Base-by-base conservation (phyloP, 225 moss, liverwort and hornwort species). In the Antitrichia curtipendula region DNA sequence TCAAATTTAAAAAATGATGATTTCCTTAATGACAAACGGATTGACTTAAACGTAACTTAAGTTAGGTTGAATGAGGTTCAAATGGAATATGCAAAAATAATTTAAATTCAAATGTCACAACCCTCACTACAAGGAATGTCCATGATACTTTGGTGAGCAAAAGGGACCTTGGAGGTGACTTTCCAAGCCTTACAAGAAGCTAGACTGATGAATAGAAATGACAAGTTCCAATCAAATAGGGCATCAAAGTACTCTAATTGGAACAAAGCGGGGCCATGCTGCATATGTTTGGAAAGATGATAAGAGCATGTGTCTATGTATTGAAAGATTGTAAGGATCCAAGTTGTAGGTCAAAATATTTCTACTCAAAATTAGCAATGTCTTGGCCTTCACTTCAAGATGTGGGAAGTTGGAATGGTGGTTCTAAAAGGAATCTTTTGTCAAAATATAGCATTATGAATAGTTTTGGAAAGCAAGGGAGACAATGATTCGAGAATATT, bases 221-320 rank as follows among this genome's bases (percentile, higher is more conserved):
- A 0, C 0, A 4, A 38, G 7, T 13, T 2, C 2, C 0, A 2
- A 68, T 12, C 2, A 68, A 0, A 22, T 4, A 68, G 0, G 23
- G 13, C 1, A n/a, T n/a, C n/a, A n/a, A n/a, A n/a, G n/a, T n/a
- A n/a, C n/a, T n/a, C n/a, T n/a, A n/a, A n/a, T n/a, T n/a, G n/a
- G n/a, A n/a, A n/a, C n/a, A n/a, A n/a, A n/a, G n/a, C n/a, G n/a
- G n/a, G n/a, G n/a, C n/a, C n/a, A n/a, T n/a, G n/a, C n/a, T 5
- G 6, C 9, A 21, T 1, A 66, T 21, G 21, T 21, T 66, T 20
- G 0, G 1, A n/a, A n/a, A 20, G 13, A 36, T 65, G 5, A 1
- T 19, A 4, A 65, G 10, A 65, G 1, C 6, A 12, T 3, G 8
- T 3, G 1, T 61, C 3, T 3, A 5, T 64, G 9, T 7, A 1